Evolutionary conservation across 179 eudicot species (phyloP), one percentile per base, ranked within the genome.

Genomic region (Corrigiola litoralis): DNA sequence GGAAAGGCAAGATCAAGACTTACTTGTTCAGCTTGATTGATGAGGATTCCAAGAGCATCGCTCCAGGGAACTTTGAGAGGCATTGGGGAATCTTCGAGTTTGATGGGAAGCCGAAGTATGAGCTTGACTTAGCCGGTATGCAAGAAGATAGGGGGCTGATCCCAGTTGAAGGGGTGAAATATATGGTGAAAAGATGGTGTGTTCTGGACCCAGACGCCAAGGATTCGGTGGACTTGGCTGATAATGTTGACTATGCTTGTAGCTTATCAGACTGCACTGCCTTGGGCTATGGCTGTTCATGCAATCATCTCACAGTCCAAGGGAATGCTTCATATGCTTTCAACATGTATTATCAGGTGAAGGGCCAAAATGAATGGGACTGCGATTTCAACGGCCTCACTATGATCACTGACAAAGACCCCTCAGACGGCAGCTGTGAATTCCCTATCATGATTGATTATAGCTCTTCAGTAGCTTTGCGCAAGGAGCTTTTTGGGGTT

Each of bases 81-180:
- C 99, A 95, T 20, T 95, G 99, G 99, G 97, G 99, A 16, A 62
- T 95, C 0, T 91, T 91, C 17, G 97, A 95, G 81, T 95, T 76
- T 36, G 99, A 95, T 60, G 99, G 99, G 63, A 86, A 81, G 70
- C 92, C 97, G 0, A 95, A 95, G 36, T 95, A 95, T 37, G 92
- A 82, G 41, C 56, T 91, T 32, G 97, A 88, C 45, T 58, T 88
- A 60, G 71, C 85, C 0, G 99, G 95, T 3, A 52, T 44, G 61
- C 36, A 28, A 23, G 52, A 75, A 48, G 78, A 82, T 21, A 79
- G 71, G 53, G 86, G 89, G 3, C 65, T 95, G 4, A 67, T 76
- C 21, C 82, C 96, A 1, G 91, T 88, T 4, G 69, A 77, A 56
- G 89, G 83, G 7, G 99, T 95, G 8, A 51, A 62, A 23, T 95